These are phyloP conservation scores for Apophysomyces variabilis DNA, from an alignment of 371 early-diverging fungal genomes.

Conservation along the genomic window DNA sequence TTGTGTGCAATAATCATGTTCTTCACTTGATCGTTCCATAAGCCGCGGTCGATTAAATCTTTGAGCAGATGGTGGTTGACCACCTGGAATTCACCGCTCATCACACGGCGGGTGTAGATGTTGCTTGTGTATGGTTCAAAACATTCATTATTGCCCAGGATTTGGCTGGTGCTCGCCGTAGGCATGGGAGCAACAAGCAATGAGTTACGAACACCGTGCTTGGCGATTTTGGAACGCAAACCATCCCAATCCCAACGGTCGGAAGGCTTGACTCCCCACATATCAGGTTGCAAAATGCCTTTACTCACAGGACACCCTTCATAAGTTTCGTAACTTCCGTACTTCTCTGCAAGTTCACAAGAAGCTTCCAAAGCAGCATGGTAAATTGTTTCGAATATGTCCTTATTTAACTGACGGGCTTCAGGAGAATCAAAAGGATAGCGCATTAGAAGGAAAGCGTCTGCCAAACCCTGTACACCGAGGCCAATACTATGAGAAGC, in stretches of 20 bases:
- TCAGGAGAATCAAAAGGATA: conserved; percentile 96
- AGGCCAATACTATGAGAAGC: conserved; percentile 77
- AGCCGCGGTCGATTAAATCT: conserved; percentile 90
- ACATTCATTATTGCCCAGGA: conserved; percentile 99
- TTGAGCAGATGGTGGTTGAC: conserved; percentile 97
- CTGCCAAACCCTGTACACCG: conserved; percentile 99
- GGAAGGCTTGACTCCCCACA: conserved; percentile 87
- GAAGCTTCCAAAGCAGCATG: conserved; percentile 97
- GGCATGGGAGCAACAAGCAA: conserved; percentile 99
- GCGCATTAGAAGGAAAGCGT: conserved; percentile 96
- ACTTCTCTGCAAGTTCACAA: conserved; percentile 85
- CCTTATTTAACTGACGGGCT: conserved; percentile 87
- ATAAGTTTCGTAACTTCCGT: conserved; percentile 93
- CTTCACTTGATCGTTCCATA: conserved; percentile 98
- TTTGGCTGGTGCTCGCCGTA: conserved; percentile 99
- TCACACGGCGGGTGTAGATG: conserved; percentile 97
- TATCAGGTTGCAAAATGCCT: conserved; percentile 96
- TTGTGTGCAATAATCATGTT: conserved; percentile 97
- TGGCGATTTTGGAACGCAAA: conserved; percentile 83
- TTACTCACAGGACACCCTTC: conserved; percentile 91
- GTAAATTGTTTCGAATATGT: conserved; percentile 99
- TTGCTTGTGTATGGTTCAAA: conserved; percentile 99
- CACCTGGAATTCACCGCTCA: conserved; percentile 99
- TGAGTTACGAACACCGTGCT: conserved; percentile 97
- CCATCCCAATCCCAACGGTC: conserved; percentile 93